These are phyloP conservation scores for Candida palmyrensis DNA, from an alignment of 805 yeast genomes.

Conservation along the genomic window DNA sequence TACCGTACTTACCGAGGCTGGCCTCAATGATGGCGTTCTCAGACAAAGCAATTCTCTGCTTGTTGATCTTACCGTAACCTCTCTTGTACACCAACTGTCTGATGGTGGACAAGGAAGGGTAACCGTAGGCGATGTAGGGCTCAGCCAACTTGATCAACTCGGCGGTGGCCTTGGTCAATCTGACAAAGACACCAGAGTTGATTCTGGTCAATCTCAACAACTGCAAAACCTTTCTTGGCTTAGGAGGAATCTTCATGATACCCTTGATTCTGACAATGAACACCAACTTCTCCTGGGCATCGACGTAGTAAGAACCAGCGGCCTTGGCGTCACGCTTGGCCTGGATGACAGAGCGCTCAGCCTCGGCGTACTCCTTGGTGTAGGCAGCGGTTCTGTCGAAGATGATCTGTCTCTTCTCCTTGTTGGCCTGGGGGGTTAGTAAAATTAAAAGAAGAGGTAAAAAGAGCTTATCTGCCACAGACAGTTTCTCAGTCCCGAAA, in stretches of 20 bases:
- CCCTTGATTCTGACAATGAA: slow-evolving; percentile 99
- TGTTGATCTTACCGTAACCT: slow-evolving; percentile 96
- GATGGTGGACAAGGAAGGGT: slow-evolving; percentile 89
- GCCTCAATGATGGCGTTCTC: slow-evolving; percentile 89
- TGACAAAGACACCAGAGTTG: slow-evolving; percentile 92
- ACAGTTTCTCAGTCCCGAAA: slow-evolving; percentile 68
- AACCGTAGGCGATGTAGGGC: slow-evolving; percentile 96
- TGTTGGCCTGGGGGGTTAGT: slow-evolving; percentile 39
- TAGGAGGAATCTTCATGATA: slow-evolving; percentile 97
- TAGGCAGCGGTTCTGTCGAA: slow-evolving; percentile 95
- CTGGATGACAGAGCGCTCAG: slow-evolving; percentile 80
- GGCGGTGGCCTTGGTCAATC: slow-evolving; percentile 90
- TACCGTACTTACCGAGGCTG: slow-evolving; percentile 87
- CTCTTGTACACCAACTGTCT: slow-evolving; percentile 95
- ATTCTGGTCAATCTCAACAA: slow-evolving; percentile 89
- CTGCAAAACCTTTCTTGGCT: slow-evolving; percentile 98
- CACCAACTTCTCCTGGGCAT: slow-evolving; percentile 90
- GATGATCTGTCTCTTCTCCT: slow-evolving; percentile 60
- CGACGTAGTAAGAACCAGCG: slow-evolving; percentile 89
- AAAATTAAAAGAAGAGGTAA: too few relatives aligned
- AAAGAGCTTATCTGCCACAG: not conserved
- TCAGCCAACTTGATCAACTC: slow-evolving; percentile 92
- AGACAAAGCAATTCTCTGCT: slow-evolving; percentile 87
- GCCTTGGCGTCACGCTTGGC: slow-evolving; percentile 95
- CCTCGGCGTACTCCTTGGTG: slow-evolving; percentile 89